phyloP scores from a whole-genome alignment of 352 stramenopile genomes.

The Globisporangium radiosum region DNA sequence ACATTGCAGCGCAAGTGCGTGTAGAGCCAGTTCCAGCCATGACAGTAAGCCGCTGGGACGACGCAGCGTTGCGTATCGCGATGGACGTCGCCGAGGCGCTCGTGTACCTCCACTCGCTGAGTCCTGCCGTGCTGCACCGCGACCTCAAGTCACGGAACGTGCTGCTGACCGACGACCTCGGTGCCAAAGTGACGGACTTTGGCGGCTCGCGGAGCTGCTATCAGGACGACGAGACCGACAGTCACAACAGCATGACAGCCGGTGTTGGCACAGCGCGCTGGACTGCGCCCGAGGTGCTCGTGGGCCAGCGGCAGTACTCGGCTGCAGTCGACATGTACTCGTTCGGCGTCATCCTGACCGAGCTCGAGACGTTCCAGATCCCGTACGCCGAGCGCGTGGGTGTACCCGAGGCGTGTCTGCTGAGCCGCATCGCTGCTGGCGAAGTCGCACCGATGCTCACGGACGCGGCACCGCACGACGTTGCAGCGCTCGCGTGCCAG shows the following conservation, averaged over 20 bases:
- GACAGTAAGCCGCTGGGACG: conserved; percentile 7
- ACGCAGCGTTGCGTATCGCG: conserved; percentile 11
- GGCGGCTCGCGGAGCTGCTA: conserved; percentile 31
- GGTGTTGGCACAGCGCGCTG: conserved; percentile 52
- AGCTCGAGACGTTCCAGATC: conserved; percentile 44
- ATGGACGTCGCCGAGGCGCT: conserved; percentile 22
- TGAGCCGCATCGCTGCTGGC: conserved; percentile 27
- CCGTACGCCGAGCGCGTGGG: conserved; percentile 30
- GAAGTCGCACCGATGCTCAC: conserved; percentile 25
- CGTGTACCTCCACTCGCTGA: conserved; percentile 29
- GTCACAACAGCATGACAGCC: conserved; percentile 27
- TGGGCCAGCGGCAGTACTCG: conserved; percentile 39
- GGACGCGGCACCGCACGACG: conserved; percentile 9
- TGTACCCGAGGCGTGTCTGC: conserved; percentile 30
- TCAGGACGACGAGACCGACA: conserved; percentile 18
- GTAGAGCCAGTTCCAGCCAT: background rate
- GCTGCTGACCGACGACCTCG: conserved; percentile 21
- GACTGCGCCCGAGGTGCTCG: conserved; percentile 56
- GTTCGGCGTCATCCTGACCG: conserved; percentile 48
- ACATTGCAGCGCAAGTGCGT: conserved; percentile 11
- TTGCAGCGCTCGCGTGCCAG: conserved; percentile 28
- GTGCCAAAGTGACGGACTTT: conserved; percentile 47
- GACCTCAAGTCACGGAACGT: conserved; percentile 20
- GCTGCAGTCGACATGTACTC: conserved; percentile 54
- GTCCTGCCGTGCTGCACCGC: conserved; percentile 12